Evolutionary conservation across 1,284 basidiomycete genomes (phyloP), one percentile per base, ranked within the genome.

Genomic region (Apiotrichum akiyoshidainum): DNA sequence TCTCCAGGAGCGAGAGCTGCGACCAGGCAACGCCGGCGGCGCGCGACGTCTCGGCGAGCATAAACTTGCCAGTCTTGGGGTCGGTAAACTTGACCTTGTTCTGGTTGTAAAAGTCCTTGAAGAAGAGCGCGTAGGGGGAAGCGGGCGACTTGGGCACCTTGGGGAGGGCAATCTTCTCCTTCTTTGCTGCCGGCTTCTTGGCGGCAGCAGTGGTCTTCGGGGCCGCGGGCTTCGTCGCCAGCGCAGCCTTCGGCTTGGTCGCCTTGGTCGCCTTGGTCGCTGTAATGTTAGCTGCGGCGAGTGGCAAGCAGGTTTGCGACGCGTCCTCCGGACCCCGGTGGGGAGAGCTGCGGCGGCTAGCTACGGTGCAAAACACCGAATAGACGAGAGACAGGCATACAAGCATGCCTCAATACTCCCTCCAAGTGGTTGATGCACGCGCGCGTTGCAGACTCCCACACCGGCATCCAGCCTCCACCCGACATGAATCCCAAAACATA

Each of bases 51-150:
- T 52, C 49, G 2, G 40, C 35, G 44, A 72, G 53, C 26, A 61
- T 46, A 22, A 65, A 13, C 53, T 70, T 67, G 35, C 67, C 66
- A 13, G 45, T 52, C n/a, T 49, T 21, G 10, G 33, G 13, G 31
- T 48, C 37, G 10, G 49, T n/a, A 44, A 56, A 51, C 7, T 50
- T 31, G 26, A 55, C 47, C 44, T 61, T 34, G 54, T 57, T 42
- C 21, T 22, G 14, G 31, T 16, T 9, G 52, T 44, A 63, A 42
- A 40, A 65, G 9, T 60, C 55, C 35, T 52, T 50, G 65, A 65
- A 60, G 56, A 70, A 74, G 49, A 65, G 55, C 8, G 60, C 59
- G 65, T 69, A 75, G 6, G 69, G 50, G 5, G 64, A 59, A 14
- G 57, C 60, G 11, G 47, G 67, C 63, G 21, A 54, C 57, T 57